Base-by-base conservation (phyloP, 2,329 filamentous ascomycete genomes). In the Alternaria viburni region DNA sequence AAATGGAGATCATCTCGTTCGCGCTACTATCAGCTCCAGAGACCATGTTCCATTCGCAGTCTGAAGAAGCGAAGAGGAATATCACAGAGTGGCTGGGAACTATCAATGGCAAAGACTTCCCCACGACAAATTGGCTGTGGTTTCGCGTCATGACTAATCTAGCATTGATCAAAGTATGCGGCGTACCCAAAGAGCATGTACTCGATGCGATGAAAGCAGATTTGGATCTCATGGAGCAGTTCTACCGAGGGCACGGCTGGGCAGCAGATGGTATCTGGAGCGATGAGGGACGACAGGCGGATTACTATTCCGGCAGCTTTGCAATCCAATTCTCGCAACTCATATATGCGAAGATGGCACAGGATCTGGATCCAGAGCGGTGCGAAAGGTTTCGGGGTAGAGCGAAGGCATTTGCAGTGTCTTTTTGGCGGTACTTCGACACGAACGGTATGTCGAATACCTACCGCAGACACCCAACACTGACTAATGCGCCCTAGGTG, bases 261-360 rank as follows among this genome's bases (percentile, higher is more conserved):
- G 81, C 83, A 0, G 79, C 77, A 2, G 85, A 86, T 54, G 85
- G 85, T 0, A 61, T 76, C 0, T 86, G 82, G 84, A 76, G 64
- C 13, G 68, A 77, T 4, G 62, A 77, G 61, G 59, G 80, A 51
- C 8, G 69, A 15, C 84, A 86, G 49, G 83, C 81, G 0, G 85
- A 86, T 55, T 86, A 86, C 68, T 86, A 86, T 58, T 86, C 84
- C 1, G 84, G 84, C 0, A 86, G 85, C 49, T 86, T 86, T 58
- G 85, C 85, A 0, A 84, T 86, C 9, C 85, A 86, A 58, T 86
- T 86, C 32, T 81, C 79, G 2, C 84, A 86, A 61, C 70, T 86
- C 3, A 71, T 86, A 0, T 86, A 84, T 62, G 75, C 79, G 0
- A 81, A 80, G 8, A 82, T 83, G 62, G 83, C 82, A 0, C 61